A percentile compares a stretch with the other conserved stretches of the same genome.
Evolutionary conservation across 208 protist genomes (phyloP).

Genomic region (Entamoeba dispar): DNA sequence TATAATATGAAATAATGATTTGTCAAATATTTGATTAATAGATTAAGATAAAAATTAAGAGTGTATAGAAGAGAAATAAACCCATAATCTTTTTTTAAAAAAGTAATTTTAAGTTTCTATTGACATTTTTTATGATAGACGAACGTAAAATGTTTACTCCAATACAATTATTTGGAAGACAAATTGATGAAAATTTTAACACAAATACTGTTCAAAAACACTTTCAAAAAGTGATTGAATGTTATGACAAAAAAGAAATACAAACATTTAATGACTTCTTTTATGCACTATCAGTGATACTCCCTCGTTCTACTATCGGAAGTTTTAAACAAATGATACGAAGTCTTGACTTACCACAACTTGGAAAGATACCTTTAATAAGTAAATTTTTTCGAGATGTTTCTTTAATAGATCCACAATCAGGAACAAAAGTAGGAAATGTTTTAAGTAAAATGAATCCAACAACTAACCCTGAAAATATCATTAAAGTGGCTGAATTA

Average conservation of each 20-base stretch:
- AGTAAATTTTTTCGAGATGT: not conserved
- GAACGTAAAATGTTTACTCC: no score
- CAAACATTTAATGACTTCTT: not conserved
- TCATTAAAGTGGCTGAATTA: not conserved
- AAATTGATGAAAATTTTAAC: no score
- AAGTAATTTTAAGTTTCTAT: no score
- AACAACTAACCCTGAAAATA: not conserved
- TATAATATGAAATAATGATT: no score
- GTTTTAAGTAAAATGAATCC: not conserved
- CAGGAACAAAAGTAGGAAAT: not conserved
- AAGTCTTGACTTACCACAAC: not conserved
- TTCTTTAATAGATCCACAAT: not conserved
- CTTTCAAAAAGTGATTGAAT: not conserved
- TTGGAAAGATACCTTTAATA: not conserved
- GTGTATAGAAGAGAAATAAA: no score
- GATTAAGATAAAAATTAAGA: no score
- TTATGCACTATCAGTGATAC: not conserved
- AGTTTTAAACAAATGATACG: not conserved
- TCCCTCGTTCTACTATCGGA: not conserved
- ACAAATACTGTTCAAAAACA: not conserved
- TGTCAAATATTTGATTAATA: no score
- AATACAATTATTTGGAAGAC: no score
- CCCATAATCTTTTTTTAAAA: no score
- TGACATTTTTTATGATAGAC: no score
- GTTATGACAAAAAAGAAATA: not conserved